Base-by-base conservation (phyloP, 495 filamentous ascomycete genomes). In the Neurospora cerealis region DNA sequence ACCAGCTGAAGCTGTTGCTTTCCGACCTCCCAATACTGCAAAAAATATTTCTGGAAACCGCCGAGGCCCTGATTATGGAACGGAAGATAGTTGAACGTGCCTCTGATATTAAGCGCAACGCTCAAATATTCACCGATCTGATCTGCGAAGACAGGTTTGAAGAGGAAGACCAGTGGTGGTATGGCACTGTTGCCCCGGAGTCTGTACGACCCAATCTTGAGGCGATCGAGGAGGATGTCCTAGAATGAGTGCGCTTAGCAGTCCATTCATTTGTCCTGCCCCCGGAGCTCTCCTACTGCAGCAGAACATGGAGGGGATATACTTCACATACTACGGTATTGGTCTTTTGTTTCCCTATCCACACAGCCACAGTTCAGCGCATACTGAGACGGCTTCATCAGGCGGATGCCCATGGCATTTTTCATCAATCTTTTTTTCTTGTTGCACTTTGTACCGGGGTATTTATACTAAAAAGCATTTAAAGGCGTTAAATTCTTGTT, bases 131-230 rank as follows among this genome's bases (percentile, higher is more conserved):
- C 71, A 77, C 87, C 66, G 85, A 88, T 21, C 77, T 89, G 8
- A 88, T 89, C 72, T 81, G 83, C 21, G 87, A 88, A 44, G 84
- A 87, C 70, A 85, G 81, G 28, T 77, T 81, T 13, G 85, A 84
- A 28, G 85, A 85, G 10, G 81, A 86, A 46, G 87, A 88, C 70
- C 84, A 88, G 72, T 89, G 87, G 87, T 81, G 79, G 75, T 87
- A 85, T 75, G 87, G 81, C 69, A 85, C 78, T 70, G 74, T 72
- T 32, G 82, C 80, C 34, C 83, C 78, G 60, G 83, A 82, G 54
- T 86, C 82, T 21, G 81, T 82, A 24, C 81, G 81, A 36, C 85
- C 85, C 21, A 85, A 84, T 17, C 77, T 84, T 34, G 84, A 85
- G 42, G 83, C 85, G 7, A 85, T 86, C 48, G 83, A 84, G 41